A percentile compares a stretch with the other conserved stretches of the same genome.
phyloP scores from a whole-genome alignment of 1,284 basidiomycete species.

The Ganoderma resinaceum region DNA sequence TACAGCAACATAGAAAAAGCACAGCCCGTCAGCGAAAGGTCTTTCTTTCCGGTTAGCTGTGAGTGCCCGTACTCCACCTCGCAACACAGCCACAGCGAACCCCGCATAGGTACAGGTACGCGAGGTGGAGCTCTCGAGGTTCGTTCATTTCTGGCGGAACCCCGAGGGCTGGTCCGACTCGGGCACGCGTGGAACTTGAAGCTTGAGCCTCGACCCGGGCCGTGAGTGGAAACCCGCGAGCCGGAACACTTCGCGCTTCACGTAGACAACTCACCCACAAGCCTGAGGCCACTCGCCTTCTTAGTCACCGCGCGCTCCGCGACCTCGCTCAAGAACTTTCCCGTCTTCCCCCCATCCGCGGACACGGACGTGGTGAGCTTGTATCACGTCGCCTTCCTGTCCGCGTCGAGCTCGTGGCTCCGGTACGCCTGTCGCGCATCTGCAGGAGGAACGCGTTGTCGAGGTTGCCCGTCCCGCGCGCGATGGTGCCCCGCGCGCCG shows the following conservation, averaged over 20 bases:
- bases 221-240: too few species aligned
- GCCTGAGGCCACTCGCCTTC: background rate
- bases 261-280: background rate
- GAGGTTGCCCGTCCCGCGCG: constrained; percentile 13
- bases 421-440: constrained; percentile 16
- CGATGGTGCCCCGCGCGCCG: constrained; percentile 5
- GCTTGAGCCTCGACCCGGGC: too few species aligned
- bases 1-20: background rate
- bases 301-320: background rate
- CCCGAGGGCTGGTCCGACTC: background rate
- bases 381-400: constrained; percentile 7
- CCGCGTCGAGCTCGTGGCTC: constrained; percentile 10
- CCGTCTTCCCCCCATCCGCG: background rate
- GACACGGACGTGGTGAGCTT: constrained; percentile 10
- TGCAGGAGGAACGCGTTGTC: constrained; percentile 18
- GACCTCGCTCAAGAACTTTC: background rate
- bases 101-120: background rate
- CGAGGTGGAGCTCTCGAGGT: background rate
- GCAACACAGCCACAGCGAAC: constrained; percentile 4
- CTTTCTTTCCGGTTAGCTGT: background rate
- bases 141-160: background rate
- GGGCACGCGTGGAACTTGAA: too few species aligned
- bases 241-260: too few species aligned
- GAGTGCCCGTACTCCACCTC: background rate
- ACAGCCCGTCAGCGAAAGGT: background rate